A percentile compares a stretch with the other conserved stretches of the same genome.
These are phyloP conservation scores for Hypomontagnella monticulosa DNA, from an alignment of 495 filamentous ascomycete species.

Conservation along the genomic window DNA sequence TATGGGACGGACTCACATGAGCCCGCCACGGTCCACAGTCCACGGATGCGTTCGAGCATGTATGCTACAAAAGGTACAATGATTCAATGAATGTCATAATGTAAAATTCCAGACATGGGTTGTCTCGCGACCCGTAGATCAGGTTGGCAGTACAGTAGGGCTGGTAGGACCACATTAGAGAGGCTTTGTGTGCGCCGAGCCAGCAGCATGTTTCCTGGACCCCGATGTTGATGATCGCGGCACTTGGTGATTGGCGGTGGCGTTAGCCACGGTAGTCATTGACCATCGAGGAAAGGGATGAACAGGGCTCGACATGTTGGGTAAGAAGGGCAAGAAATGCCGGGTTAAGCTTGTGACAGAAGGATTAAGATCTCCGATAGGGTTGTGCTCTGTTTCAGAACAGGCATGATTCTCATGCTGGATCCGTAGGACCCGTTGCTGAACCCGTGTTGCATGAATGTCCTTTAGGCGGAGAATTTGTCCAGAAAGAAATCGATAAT, in stretches of 20 bases:
- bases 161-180: constrained; percentile 33
- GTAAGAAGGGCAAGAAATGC: constrained; percentile 35
- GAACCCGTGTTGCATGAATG: constrained; percentile 27
- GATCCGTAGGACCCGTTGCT: constrained; percentile 4
- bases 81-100: constrained; percentile 9
- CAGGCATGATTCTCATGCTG: constrained; percentile 41
- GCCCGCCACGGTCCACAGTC: constrained; percentile 1
- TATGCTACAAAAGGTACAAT: background rate
- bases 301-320: background rate
- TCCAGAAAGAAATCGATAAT: constrained; percentile 13
- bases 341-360: constrained; percentile 30
- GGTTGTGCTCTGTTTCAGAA: constrained; percentile 42
- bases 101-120: constrained; percentile 40
- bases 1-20: constrained; percentile 35
- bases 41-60: constrained; percentile 19
- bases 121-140: constrained; percentile 33
- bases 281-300: constrained; percentile 35
- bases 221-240: constrained; percentile 34
- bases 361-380: constrained; percentile 43
- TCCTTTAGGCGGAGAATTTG: constrained; percentile 15
- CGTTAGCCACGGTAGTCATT: constrained; percentile 22
- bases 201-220: constrained; percentile 27
- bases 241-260: constrained; percentile 44
- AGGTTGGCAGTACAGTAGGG: constrained; percentile 34
- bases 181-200: constrained; percentile 31